Evolutionary conservation across 768 basidiomycete genomes (phyloP), one percentile per base, ranked within the genome.

Genomic region (Tulasnella sp.): DNA sequence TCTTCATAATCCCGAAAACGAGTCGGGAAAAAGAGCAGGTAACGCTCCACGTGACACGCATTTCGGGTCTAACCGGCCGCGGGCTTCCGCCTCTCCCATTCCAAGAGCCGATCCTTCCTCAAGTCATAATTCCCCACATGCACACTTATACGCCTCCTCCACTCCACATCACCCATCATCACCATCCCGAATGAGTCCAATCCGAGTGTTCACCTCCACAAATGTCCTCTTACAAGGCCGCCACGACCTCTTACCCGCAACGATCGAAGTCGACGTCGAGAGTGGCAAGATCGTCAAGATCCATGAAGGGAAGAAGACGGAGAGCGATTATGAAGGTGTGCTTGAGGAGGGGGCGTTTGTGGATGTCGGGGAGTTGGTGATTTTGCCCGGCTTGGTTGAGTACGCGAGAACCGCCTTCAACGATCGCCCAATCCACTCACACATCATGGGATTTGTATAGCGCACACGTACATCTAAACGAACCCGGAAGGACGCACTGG

Each of bases 401-500:
- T 86, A n/a, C n/a, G n/a, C n/a, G 64, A 56, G 81, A 71, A 27
- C 2, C 6, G 12, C 37, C 25, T 46, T 21, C 36, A 31, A 3
- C n/a, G 14, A 6, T 0, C 50, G 11, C n/a, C 17, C 48, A 34
- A 42, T 27, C 25, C 12, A 17, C 12, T 17, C 19, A 19, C 42
- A 17, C 6, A 31, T 50, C 23, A 32, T 14, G 3, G 14, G 42
- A 45, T 35, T 19, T 34, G 41, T 51, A 9, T 66, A 91, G 88
- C 68, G 77, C 86, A 7, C 88, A 96, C 65, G 92, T 94, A 23
- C 92, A 96, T 69, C 77, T 94, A 54, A 94, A 94, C 69, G 88
- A 93, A 64, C 92, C 91, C 6, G 92, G 92, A 11, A 80, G 92
- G 23, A 89, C 88, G 2, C 81, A 84, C 58, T 96, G 92, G 92